Evolutionary conservation across 2,329 filamentous ascomycete genomes (phyloP).

Genomic region (Septoria petroselini): DNA sequence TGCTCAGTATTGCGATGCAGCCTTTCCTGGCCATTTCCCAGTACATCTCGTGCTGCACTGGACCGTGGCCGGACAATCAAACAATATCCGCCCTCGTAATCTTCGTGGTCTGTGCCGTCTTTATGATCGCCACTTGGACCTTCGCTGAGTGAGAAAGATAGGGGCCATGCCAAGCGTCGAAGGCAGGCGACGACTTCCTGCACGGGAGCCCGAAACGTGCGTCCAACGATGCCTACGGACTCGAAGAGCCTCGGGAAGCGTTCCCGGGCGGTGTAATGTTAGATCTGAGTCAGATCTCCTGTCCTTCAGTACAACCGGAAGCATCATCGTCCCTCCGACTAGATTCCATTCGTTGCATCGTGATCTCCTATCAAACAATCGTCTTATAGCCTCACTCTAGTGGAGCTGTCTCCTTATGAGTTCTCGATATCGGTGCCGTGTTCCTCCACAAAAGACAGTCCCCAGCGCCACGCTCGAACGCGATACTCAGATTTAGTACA

Average conservation of each 20-base stretch:
- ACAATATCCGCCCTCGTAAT: conserved; percentile 11
- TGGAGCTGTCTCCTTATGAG: too few relatives aligned
- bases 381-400: too few relatives aligned
- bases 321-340: too few relatives aligned
- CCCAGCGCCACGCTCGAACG: background rate
- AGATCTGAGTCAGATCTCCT: too few relatives aligned
- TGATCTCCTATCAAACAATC: too few relatives aligned
- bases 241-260: too few relatives aligned
- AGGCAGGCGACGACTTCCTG: background rate
- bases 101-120: conserved; percentile 15
- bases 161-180: conserved; percentile 11
- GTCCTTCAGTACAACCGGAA: too few relatives aligned
- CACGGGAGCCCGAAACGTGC: background rate
- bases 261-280: too few relatives aligned
- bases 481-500: background rate
- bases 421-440: too few relatives aligned
- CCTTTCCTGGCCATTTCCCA: conserved; percentile 15
- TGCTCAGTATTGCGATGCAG: conserved; percentile 16
- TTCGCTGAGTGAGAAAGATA: conserved; percentile 17
- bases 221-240: too few relatives aligned
- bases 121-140: conserved; percentile 17
- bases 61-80: conserved; percentile 16
- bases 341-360: too few relatives aligned
- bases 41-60: conserved; percentile 10
- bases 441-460: background rate